Conservation (phyloP, 2,329 filamentous ascomycete genomes). For the Microdochium nivale region DNA sequence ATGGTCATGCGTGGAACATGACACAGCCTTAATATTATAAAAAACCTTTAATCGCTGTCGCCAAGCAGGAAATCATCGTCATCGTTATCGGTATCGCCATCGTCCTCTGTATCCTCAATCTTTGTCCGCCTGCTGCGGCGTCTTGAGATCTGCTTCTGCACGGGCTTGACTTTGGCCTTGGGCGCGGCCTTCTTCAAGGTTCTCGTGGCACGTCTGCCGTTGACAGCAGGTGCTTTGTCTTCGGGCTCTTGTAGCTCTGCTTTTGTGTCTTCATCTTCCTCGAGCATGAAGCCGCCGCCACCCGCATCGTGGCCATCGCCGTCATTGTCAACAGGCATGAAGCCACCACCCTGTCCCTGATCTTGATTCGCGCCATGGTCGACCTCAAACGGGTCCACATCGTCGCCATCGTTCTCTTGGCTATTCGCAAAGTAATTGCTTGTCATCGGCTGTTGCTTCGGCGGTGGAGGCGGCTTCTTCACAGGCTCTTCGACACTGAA, state of each 20-base stretch:
- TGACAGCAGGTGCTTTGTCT: background rate
- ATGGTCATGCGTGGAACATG: no score
- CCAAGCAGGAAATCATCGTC: background rate
- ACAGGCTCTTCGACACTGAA: constrained; percentile 37
- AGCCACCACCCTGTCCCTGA: background rate
- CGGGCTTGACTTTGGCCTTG: constrained; percentile 6
- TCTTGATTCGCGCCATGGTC: background rate
- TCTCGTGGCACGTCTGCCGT: background rate
- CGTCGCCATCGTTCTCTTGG: constrained; percentile 32
- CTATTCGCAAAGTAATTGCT: constrained; percentile 41
- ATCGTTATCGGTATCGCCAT: background rate
- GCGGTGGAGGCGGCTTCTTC: constrained; percentile 11
- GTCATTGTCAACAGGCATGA: background rate
- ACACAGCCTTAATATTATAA: background rate
- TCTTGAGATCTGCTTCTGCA: background rate
- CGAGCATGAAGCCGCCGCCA: background rate
- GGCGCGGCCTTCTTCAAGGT: constrained; percentile 4
- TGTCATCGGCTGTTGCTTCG: constrained; percentile 10
- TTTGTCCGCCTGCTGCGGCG: constrained; percentile 1
- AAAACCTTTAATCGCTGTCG: no score
- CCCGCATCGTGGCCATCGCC: background rate
- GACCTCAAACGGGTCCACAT: constrained; percentile 12
- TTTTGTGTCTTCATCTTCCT: background rate
- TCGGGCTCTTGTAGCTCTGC: background rate
- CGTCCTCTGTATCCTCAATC: constrained; percentile 1